These are phyloP conservation scores for Lepidium campestre DNA, from an alignment of 441 rosid genomes.

Conservation along the genomic window DNA sequence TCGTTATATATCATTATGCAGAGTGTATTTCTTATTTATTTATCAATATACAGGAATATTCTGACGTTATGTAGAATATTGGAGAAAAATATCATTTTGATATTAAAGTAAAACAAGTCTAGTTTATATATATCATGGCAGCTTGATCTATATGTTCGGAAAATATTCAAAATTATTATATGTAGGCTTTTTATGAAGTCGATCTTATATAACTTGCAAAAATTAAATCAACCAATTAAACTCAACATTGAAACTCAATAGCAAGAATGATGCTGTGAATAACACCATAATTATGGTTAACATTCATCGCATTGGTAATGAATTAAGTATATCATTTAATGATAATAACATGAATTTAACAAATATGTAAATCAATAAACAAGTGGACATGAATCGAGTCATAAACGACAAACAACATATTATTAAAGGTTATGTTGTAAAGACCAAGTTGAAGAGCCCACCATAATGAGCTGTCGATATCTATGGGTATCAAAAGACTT, in stretches of 20 bases:
- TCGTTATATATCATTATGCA: not conserved
- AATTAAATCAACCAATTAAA: too few species aligned
- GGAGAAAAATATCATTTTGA: not conserved
- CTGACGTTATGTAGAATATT: slow-evolving; percentile 13
- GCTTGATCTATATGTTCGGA: slow-evolving; percentile 6
- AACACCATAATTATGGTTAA: not conserved
- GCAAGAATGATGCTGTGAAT: not conserved
- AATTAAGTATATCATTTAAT: not conserved
- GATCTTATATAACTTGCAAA: not conserved
- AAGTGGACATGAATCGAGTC: not conserved
- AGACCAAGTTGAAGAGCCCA: slow-evolving; percentile 26
- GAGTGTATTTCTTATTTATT: not conserved
- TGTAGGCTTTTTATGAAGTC: not conserved
- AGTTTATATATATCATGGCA: slow-evolving; percentile 22
- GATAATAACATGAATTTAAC: not conserved
- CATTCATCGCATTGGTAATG: not conserved
- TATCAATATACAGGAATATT: slow-evolving; percentile 18
- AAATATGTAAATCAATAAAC: slow-evolving; percentile 3
- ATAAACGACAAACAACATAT: slow-evolving; percentile 16
- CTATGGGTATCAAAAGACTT: slow-evolving; percentile 16
- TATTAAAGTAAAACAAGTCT: slow-evolving; percentile 7
- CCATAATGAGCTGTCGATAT: slow-evolving; percentile 24
- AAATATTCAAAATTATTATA: not conserved
- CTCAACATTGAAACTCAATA: not conserved
- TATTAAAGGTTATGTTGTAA: not conserved